Percentiles rank a stretch among this genome's conserved stretches.
These are phyloP conservation scores for Carex myosuroides DNA, from an alignment of 176 grass and related monocot species.

Conservation along the genomic window DNA sequence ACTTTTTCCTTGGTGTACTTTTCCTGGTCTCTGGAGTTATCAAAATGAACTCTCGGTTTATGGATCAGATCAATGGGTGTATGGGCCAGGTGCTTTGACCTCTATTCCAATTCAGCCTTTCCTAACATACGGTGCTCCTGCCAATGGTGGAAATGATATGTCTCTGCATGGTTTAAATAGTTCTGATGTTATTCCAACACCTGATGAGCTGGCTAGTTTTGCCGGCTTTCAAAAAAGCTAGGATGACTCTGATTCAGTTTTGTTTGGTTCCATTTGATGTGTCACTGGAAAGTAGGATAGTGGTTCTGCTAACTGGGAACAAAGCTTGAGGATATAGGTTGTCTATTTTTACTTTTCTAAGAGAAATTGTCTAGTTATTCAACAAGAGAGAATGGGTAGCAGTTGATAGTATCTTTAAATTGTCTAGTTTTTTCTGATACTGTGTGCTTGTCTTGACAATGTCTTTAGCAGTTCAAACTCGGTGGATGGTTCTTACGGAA, in stretches of 20 bases:
- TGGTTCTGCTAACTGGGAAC: neutral
- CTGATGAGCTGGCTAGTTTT: neutral
- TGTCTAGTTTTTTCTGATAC: neutral
- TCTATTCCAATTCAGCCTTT: neutral
- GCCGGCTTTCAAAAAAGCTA: neutral
- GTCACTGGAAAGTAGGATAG: neutral
- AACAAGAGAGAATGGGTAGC: neutral
- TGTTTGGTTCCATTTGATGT: neutral
- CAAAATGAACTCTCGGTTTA: neutral
- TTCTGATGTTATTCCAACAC: neutral
- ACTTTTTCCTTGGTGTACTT: neutral
- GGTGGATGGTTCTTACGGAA: neutral
- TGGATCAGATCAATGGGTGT: neutral
- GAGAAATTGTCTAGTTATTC: neutral
- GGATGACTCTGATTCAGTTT: neutral
- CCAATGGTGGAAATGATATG: neutral
- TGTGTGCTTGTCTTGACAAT: neutral
- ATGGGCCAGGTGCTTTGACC: neutral
- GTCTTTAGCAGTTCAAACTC: neutral
- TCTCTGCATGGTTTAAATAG: neutral
- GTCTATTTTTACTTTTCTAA: neutral
- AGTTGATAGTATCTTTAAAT: neutral
- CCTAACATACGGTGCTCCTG: neutral
- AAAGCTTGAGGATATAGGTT: neutral
- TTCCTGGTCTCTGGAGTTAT: neutral